These are phyloP conservation scores for Kazachstania taianensis DNA, from an alignment of 805 yeast genomes.

Conservation along the genomic window DNA sequence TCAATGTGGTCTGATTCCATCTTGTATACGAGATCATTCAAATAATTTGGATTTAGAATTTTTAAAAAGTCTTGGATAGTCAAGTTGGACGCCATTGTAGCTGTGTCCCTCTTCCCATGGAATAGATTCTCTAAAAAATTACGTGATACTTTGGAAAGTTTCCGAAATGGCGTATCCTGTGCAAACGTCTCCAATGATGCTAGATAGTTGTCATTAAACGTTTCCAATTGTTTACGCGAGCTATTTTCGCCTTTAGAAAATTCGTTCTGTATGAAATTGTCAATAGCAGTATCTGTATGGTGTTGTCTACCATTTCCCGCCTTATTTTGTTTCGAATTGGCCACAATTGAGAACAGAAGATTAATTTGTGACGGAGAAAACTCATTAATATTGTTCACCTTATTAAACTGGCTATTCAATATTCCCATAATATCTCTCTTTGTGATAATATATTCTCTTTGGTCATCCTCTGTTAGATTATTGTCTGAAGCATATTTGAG, in stretches of 20 bases:
- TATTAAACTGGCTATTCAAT: slow-evolving; percentile 31
- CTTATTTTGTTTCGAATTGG: slow-evolving; percentile 24
- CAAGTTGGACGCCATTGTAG: slow-evolving; percentile 18
- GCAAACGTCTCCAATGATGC: slow-evolving; percentile 2
- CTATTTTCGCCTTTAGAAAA: slow-evolving; percentile 17
- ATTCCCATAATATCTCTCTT: slow-evolving; percentile 29
- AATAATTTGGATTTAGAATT: slow-evolving; percentile 33
- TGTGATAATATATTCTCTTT: slow-evolving; percentile 27
- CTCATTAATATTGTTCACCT: slow-evolving; percentile 32
- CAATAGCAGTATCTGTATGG: slow-evolving; percentile 23
- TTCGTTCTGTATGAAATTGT: slow-evolving; percentile 22
- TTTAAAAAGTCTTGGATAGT: slow-evolving; percentile 34
- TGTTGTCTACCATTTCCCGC: background rate
- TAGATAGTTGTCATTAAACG: slow-evolving; percentile 20
- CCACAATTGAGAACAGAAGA: slow-evolving; percentile 30
- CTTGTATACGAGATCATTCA: slow-evolving; percentile 28
- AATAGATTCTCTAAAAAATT: slow-evolving; percentile 2
- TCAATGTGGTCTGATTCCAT: slow-evolving; percentile 23
- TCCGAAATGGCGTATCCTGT: slow-evolving; percentile 2
- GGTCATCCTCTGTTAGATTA: slow-evolving; percentile 21
- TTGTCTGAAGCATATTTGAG: slow-evolving; percentile 27
- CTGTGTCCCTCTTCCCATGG: slow-evolving; percentile 9
- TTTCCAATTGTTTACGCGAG: slow-evolving; percentile 14
- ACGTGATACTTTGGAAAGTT: background rate
- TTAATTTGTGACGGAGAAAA: slow-evolving; percentile 35